phyloP scores from a whole-genome alignment of 192 early-diverging fungal genomes.

The Linnemannia schmuckeri region DNA sequence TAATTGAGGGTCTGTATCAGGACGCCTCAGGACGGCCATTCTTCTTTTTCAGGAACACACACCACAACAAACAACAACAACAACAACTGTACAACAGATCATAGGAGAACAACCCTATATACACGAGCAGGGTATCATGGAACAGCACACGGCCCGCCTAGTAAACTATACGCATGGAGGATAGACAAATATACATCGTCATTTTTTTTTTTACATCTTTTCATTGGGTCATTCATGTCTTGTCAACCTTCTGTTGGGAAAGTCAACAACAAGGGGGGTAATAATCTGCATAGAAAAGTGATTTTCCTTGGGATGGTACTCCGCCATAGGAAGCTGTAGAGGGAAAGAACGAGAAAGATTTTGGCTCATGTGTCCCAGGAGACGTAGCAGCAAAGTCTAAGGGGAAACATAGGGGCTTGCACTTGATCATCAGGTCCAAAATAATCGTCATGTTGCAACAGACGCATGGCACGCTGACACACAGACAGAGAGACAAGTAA shows the following conservation, averaged over 20 bases:
- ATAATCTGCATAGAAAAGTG: not conserved
- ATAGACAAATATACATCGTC: conserved; percentile 3
- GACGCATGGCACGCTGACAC: conserved; percentile 6
- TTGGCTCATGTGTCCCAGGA: not conserved
- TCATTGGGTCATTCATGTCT: not conserved
- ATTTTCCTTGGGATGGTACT: not conserved
- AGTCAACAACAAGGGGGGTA: not conserved
- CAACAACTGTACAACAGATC: conserved; percentile 6
- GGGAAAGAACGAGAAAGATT: not conserved
- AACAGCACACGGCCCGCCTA: not conserved
- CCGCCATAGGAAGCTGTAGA: not conserved
- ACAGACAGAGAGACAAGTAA: not conserved
- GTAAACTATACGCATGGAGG: not conserved
- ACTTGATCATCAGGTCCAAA: not conserved
- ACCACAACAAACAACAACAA: not conserved
- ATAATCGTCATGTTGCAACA: conserved; percentile 5
- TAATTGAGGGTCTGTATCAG: no score
- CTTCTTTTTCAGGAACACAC: not conserved
- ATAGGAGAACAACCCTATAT: not conserved
- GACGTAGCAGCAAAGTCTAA: not conserved
- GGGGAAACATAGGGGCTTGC: not conserved
- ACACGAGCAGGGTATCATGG: not conserved
- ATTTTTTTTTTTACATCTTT: not conserved
- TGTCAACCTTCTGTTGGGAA: not conserved
- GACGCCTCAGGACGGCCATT: no score